phyloP scores from a whole-genome alignment of 495 filamentous ascomycete species.

The Endocarpon pusillum region DNA sequence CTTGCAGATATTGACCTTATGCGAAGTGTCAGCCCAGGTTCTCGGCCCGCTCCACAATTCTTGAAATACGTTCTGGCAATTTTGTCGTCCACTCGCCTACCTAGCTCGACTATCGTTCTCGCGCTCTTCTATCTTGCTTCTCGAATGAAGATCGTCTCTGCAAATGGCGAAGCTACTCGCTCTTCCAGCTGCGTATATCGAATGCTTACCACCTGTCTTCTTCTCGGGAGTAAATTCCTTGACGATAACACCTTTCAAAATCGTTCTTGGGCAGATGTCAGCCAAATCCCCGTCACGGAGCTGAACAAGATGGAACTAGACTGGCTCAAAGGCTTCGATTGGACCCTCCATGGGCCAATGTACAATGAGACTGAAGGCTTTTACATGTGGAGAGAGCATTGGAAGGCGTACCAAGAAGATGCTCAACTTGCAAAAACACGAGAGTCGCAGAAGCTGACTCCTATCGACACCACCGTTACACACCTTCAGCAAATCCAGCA shows the following conservation, averaged over 20 bases:
- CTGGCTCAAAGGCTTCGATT: conserved; percentile 74
- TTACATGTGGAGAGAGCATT: conserved; percentile 63
- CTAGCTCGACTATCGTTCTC: conserved; percentile 85
- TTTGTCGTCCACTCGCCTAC: conserved; percentile 82
- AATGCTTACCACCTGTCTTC: conserved; percentile 72
- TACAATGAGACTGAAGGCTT: conserved; percentile 65
- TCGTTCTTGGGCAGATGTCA: conserved; percentile 96
- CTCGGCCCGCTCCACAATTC: conserved; percentile 56
- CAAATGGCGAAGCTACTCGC: conserved; percentile 34
- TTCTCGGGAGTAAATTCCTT: conserved; percentile 93
- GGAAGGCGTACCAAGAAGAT: conserved; percentile 60
- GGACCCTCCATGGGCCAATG: conserved; percentile 78
- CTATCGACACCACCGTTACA: conserved; percentile 50
- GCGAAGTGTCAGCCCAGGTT: conserved; percentile 57
- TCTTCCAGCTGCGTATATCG: conserved; percentile 68
- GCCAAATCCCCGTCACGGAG: conserved; percentile 72
- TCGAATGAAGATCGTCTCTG: conserved; percentile 58
- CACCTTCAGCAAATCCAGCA: conserved; percentile 26
- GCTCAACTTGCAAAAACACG: conserved; percentile 37
- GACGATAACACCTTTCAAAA: conserved; percentile 99
- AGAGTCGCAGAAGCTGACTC: conserved; percentile 41
- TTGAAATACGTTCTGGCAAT: conserved; percentile 92
- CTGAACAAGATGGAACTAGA: conserved; percentile 82
- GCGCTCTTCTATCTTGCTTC: conserved; percentile 80
- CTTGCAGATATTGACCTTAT: conserved; percentile 56